Conservation (phyloP, 2,329 filamentous ascomycete species). For the Decorospora gaudefroyi region DNA sequence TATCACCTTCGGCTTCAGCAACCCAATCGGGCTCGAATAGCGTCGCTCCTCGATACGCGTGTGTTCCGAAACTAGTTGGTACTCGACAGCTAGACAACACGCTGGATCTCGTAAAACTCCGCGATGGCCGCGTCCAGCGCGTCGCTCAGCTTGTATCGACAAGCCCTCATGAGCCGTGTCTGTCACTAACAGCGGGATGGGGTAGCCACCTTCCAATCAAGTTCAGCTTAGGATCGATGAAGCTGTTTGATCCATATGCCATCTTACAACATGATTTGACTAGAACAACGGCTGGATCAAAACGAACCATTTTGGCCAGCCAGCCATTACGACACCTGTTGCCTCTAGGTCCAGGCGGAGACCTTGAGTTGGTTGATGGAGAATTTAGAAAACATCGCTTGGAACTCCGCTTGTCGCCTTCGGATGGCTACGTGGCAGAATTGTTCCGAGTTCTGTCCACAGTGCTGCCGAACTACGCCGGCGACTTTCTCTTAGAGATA, state of each 20-base stretch:
- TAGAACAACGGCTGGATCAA: slow-evolving; percentile 40
- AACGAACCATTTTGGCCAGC: slow-evolving; percentile 35
- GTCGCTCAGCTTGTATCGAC: slow-evolving; percentile 34
- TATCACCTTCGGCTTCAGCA: slow-evolving; percentile 38
- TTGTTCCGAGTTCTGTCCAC: slow-evolving; percentile 41
- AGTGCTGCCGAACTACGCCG: slow-evolving; percentile 43
- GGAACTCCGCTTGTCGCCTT: slow-evolving; percentile 39
- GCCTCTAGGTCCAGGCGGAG: slow-evolving; percentile 32
- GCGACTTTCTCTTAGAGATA: slow-evolving; percentile 45
- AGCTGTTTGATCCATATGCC: slow-evolving; percentile 43
- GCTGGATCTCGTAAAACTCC: slow-evolving; percentile 41
- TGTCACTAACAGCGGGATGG: slow-evolving; percentile 46
- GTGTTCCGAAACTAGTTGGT: slow-evolving; percentile 41
- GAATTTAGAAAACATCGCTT: slow-evolving; percentile 41
- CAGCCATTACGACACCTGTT: slow-evolving; percentile 31
- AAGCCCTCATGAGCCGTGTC: slow-evolving; percentile 22
- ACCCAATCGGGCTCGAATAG: slow-evolving; percentile 29
- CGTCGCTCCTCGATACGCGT: slow-evolving; percentile 39
- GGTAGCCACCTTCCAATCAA: slow-evolving; percentile 41
- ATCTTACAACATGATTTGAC: slow-evolving; percentile 34
- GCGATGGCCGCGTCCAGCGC: slow-evolving; percentile 41
- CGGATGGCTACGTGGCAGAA: slow-evolving; percentile 33
- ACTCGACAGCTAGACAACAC: slow-evolving; percentile 30
- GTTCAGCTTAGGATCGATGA: slow-evolving; percentile 32
- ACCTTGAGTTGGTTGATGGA: slow-evolving; percentile 41